phyloP scores from a whole-genome alignment of 1,139 yeast species.

The Nadsonia starkeyi-henricii region DNA sequence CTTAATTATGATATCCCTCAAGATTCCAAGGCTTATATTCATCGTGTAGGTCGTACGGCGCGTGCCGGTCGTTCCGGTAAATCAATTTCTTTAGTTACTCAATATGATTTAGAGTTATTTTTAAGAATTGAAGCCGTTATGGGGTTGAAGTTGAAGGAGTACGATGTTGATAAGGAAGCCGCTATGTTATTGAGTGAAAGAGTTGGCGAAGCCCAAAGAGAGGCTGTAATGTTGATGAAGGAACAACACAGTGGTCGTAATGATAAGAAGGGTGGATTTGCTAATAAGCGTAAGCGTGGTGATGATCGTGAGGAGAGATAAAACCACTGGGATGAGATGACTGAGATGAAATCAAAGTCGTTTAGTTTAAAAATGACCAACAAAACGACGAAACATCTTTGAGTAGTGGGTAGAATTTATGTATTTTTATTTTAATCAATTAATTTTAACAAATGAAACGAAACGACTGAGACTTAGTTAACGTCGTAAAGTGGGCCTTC shows the following conservation, averaged over 20 bases:
- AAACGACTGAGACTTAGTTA: too few species aligned
- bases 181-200: slow-evolving; percentile 71
- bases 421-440: too few species aligned
- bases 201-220: slow-evolving; percentile 85
- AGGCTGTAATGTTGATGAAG: slow-evolving; percentile 75
- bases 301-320: not conserved
- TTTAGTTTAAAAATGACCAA: too few species aligned
- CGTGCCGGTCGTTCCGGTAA: slow-evolving; percentile 95
- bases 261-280: slow-evolving; percentile 7
- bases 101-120: slow-evolving; percentile 81
- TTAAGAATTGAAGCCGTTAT: slow-evolving; percentile 58
- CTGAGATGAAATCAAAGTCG: not conserved
- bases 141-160: slow-evolving; percentile 70
- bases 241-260: slow-evolving; percentile 40
- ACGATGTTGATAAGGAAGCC: slow-evolving; percentile 63
- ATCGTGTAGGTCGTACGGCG: slow-evolving; percentile 96
- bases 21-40: slow-evolving; percentile 95
- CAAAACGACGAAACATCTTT: too few species aligned
- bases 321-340: not conserved
- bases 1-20: slow-evolving; percentile 92
- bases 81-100: slow-evolving; percentile 83
- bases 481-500: too few species aligned
- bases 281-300: not conserved
- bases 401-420: too few species aligned
- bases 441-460: too few species aligned